Conservation (phyloP, 2,329 filamentous ascomycete genomes). For the Alternaria ethzedia region DNA sequence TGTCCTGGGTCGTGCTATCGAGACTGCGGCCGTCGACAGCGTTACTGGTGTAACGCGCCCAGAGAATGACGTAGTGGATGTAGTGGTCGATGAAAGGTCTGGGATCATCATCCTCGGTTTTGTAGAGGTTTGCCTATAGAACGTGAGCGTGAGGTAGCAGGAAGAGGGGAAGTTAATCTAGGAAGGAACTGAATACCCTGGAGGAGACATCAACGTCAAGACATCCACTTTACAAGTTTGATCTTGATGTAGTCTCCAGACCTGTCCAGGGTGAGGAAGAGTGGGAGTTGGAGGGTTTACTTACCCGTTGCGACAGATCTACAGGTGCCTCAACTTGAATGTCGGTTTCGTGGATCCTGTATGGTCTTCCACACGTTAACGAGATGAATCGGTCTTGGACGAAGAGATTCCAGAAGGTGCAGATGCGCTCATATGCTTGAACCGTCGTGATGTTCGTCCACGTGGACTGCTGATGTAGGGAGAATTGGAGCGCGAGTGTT, state of each 20-base stretch:
- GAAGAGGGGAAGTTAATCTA: neutral
- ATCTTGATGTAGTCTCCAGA: neutral
- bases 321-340: conserved; percentile 33
- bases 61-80: conserved; percentile 30
- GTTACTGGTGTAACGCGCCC: conserved; percentile 32
- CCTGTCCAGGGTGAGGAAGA: neutral
- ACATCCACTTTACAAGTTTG: neutral
- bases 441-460: conserved; percentile 20
- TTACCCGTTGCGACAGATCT: conserved; percentile 26
- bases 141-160: neutral
- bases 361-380: conserved; percentile 39
- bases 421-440: conserved; percentile 30
- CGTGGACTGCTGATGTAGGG: conserved; percentile 35
- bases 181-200: neutral
- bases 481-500: conserved; percentile 36
- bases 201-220: neutral
- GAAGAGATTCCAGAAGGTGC: conserved; percentile 40
- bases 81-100: conserved; percentile 27
- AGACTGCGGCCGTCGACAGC: conserved; percentile 29
- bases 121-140: conserved; percentile 19
- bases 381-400: conserved; percentile 38
- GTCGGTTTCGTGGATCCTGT: conserved; percentile 36
- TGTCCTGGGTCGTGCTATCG: conserved; percentile 7
- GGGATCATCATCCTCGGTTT: conserved; percentile 3
- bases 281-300: neutral